Conservation (phyloP, 208 protist genomes). For the Leishmania gerbilli region DNA sequence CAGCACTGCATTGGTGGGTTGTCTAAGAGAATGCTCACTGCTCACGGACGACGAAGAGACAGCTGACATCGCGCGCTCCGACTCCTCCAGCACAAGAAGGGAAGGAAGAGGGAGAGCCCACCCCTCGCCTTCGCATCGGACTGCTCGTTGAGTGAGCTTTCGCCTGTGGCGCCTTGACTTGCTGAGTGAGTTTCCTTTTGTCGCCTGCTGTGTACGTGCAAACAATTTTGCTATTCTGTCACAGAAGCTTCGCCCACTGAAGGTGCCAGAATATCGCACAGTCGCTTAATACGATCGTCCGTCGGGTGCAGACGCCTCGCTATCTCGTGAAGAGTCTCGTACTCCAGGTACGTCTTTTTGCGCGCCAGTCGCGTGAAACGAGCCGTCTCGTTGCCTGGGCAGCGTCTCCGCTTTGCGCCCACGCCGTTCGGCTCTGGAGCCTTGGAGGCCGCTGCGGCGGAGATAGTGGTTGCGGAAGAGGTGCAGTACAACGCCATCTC, state of each 20-base stretch:
- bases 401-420: constrained; percentile 1
- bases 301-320: constrained; percentile 25
- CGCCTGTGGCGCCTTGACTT: neutral
- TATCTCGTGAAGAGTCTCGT: constrained; percentile 48
- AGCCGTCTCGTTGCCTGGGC: constrained; percentile 5
- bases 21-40: neutral
- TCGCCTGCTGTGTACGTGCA: neutral
- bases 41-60: neutral
- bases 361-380: constrained; percentile 45
- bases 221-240: neutral
- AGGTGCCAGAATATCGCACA: constrained; percentile 29
- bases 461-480: neutral
- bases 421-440: neutral
- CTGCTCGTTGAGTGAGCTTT: neutral
- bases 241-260: constrained; percentile 22
- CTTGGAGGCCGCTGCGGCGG: neutral
- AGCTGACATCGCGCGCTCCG: neutral
- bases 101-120: neutral
- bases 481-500: constrained; percentile 25
- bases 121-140: neutral
- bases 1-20: neutral
- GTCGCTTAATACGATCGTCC: constrained; percentile 14
- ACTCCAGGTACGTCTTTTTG: constrained; percentile 45
- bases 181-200: neutral
- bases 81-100: neutral